Evolutionary conservation across 768 basidiomycete genomes (phyloP).

Genomic region (Boletus rubescentipes): DNA sequence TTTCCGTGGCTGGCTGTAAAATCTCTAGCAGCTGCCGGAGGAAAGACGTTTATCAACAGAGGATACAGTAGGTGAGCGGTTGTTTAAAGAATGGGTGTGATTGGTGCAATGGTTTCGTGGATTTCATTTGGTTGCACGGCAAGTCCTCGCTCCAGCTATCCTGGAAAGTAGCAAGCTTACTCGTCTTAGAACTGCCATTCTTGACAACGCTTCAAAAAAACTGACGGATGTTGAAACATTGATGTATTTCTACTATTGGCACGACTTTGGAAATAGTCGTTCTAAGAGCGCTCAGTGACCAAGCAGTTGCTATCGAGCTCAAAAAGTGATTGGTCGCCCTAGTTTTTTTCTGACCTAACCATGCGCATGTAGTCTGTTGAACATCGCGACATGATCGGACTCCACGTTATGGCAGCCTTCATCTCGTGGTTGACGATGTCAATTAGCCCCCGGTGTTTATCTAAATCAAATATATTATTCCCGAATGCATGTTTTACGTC

Average conservation of each 20-base stretch:
- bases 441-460: too few species aligned
- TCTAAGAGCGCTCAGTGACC: neutral
- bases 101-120: neutral
- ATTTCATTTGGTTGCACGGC: slow-evolving; percentile 11
- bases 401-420: too few species aligned
- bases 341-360: slow-evolving; percentile 6
- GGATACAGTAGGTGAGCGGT: neutral
- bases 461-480: too few species aligned
- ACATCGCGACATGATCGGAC: too few species aligned
- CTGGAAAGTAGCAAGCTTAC: too few species aligned
- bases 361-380: neutral
- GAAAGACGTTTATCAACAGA: too few species aligned
- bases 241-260: slow-evolving; percentile 12
- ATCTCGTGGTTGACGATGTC: too few species aligned
- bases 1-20: neutral
- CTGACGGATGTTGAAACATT: neutral
- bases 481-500: too few species aligned
- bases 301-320: slow-evolving; percentile 1
- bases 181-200: neutral
- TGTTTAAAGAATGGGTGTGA: neutral
- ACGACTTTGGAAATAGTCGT: slow-evolving; percentile 4
- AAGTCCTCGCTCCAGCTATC: neutral
- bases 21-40: too few species aligned
- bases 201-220: neutral
- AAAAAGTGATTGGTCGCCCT: neutral